Evolutionary conservation across 768 basidiomycete genomes (phyloP), one percentile per base, ranked within the genome.

Genomic region (Suillus alpinus): DNA sequence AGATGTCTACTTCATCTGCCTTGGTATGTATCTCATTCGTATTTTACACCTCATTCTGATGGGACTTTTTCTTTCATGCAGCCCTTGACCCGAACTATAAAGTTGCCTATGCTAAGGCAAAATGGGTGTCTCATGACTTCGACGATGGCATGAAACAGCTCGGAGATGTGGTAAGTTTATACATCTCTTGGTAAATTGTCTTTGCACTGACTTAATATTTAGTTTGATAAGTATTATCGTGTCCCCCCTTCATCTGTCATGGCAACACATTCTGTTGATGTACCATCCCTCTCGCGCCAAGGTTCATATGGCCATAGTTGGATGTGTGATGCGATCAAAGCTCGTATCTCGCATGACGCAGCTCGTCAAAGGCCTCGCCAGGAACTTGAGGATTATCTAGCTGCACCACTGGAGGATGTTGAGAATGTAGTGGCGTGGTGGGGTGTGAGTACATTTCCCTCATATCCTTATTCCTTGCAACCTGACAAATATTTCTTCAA

Each of bases 31-130:
- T 23, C 44, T 23, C 46, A 20, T 47, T 47, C 46, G 26, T 47
- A 47, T 26, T 39, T 41, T 23, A 56, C 37, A 41, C 23, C 37
- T 56, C 56, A 39, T 39, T 39, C 41, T 56, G 26, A 56, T 3
- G 1, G 26, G 20, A 26, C 56, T 56, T 23, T 56, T n/a, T 26
- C 52, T 29, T 39, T 39, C 41, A 41, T 37, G 41, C 41, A 56
- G 56, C 56, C 18, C 56, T 56, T 18, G 23, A 56, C 56, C 56
- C 56, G 18, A 56, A 56, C 56, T 56, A 39, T 37, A 56, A 56
- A 41, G 37, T 56, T 56, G 56, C 39, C 39, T 57, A 57, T 1
- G 43, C 56, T 29, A 43, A 39, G 26, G 47, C 26, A 49, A 49
- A 49, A 49, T 49, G 47, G 47, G 47, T 7, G 0, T 49, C 47